Evolutionary conservation across 257 asterid species (phyloP).

Genomic region (Primulina tabacum): DNA sequence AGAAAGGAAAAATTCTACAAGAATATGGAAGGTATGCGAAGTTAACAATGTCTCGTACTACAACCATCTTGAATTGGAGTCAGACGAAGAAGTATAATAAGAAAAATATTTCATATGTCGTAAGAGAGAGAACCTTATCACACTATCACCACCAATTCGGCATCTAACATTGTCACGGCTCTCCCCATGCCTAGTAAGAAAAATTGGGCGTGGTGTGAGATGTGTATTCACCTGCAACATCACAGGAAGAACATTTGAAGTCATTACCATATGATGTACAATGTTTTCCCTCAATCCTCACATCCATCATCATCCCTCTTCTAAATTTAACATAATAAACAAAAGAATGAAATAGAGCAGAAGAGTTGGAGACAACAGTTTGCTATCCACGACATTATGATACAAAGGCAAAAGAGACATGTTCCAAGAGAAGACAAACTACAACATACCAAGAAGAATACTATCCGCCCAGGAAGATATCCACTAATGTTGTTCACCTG

Average conservation of each 20-base stretch:
- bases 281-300: neutral
- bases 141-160: conserved; percentile 97
- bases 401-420: conserved; percentile 14
- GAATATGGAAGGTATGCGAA: conserved; percentile 8
- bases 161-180: conserved; percentile 93
- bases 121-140: conserved; percentile 54
- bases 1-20: neutral
- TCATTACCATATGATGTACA: conserved; percentile 11
- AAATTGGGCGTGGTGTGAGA: conserved; percentile 96
- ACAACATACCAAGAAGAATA: conserved; percentile 87
- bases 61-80: conserved; percentile 9
- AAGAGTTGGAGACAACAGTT: conserved; percentile 11
- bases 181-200: conserved; percentile 99
- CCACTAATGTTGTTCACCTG: conserved; percentile 99
- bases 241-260: conserved; percentile 16
- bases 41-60: conserved; percentile 15
- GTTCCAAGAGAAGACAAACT: conserved; percentile 19
- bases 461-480: conserved; percentile 97
- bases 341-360: neutral
- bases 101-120: conserved; percentile 12
- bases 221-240: conserved; percentile 87
- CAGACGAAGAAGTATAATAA: conserved; percentile 12
- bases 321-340: neutral
- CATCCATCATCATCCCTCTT: neutral
- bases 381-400: neutral